Evolutionary conservation across 257 asterid genomes (phyloP).

Genomic region (Coffea canephora): DNA sequence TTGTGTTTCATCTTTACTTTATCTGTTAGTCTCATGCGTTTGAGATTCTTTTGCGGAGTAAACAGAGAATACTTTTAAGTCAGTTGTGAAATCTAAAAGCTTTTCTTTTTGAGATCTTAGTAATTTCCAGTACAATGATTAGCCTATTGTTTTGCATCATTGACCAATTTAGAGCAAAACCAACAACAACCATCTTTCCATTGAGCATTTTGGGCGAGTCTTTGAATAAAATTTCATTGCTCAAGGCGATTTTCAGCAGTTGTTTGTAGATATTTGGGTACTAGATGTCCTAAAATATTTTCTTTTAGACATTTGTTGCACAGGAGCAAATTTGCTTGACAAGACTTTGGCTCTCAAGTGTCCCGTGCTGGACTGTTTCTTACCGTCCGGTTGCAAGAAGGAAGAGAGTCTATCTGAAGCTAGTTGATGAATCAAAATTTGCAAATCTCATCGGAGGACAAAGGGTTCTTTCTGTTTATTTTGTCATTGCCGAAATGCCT

Average conservation of each 20-base stretch:
- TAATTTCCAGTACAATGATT: not conserved
- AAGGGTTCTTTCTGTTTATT: constrained; percentile 60
- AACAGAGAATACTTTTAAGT: not conserved
- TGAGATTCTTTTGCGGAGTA: not conserved
- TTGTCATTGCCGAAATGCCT: constrained; percentile 63
- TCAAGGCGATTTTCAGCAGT: constrained; percentile 1
- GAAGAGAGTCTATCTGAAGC: constrained; percentile 58
- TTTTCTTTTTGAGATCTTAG: not conserved
- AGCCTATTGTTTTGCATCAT: not conserved
- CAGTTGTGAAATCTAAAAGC: not conserved
- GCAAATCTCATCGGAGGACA: constrained; percentile 56
- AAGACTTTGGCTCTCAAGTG: constrained; percentile 71
- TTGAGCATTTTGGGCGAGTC: not conserved
- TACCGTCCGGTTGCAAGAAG: constrained; percentile 56
- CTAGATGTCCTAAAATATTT: not conserved
- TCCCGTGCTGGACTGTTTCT: constrained; percentile 60
- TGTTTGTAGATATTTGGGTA: not conserved
- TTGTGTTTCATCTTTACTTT: not conserved
- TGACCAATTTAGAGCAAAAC: not conserved
- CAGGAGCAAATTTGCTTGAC: constrained; percentile 85
- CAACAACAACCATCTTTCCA: not conserved
- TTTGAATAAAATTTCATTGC: not conserved
- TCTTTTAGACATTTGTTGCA: constrained; percentile 82
- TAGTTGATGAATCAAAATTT: constrained; percentile 47
- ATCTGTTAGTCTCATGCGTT: too few relatives aligned